phyloP scores from a whole-genome alignment of 305 asterid genomes.

The Caryopteris hybrid region DNA sequence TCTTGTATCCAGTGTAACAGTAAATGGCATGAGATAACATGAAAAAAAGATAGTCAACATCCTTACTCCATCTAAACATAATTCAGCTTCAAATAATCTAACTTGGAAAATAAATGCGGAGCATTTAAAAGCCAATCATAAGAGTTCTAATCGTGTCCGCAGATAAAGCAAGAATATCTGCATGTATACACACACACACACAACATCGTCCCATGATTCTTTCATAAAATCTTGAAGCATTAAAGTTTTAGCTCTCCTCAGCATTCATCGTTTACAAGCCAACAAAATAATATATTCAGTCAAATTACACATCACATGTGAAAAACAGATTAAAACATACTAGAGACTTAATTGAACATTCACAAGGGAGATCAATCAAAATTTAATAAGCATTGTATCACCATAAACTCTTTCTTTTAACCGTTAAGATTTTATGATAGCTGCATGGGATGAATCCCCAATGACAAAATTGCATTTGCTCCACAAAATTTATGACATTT shows the following conservation, averaged over 20 bases:
- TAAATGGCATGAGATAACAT: background rate
- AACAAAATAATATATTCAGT: background rate
- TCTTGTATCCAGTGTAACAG: background rate
- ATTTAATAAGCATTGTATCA: background rate
- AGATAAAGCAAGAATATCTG: background rate
- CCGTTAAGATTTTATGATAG: background rate
- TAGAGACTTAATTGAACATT: background rate
- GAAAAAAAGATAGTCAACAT: background rate
- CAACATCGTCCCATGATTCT: background rate
- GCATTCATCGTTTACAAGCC: background rate
- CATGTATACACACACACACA: background rate
- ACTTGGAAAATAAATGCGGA: background rate
- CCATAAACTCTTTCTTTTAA: background rate
- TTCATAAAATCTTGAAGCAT: background rate
- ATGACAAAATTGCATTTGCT: background rate
- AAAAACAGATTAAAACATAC: conserved; percentile 5
- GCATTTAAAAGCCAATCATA: background rate
- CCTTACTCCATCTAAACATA: background rate
- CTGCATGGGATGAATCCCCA: background rate
- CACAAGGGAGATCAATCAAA: background rate
- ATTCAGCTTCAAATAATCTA: background rate
- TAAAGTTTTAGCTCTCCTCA: background rate
- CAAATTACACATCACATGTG: background rate
- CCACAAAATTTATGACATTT: background rate
- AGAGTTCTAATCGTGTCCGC: background rate